Conservation (phyloP, 192 early-diverging fungal genomes). For the Coemansia aciculifera region DNA sequence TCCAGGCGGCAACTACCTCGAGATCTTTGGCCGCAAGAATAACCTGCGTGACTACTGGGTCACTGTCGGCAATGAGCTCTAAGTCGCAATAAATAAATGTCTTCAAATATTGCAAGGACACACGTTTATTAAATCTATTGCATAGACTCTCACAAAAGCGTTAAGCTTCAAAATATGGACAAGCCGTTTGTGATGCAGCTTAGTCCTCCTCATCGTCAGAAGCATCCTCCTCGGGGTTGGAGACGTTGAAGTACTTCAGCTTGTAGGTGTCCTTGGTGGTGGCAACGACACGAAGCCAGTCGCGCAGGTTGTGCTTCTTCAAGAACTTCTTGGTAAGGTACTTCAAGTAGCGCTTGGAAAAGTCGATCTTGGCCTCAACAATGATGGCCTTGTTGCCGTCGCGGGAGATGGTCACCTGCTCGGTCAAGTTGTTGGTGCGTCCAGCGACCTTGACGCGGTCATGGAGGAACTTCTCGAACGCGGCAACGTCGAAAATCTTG, state of each 20-base stretch:
- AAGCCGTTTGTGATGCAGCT: slow-evolving; percentile 12
- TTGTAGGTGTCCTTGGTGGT: slow-evolving; percentile 86
- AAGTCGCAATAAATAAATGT: slow-evolving; percentile 2
- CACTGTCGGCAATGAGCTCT: slow-evolving; percentile 96
- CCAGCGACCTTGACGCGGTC: slow-evolving; percentile 98
- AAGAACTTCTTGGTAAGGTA: slow-evolving; percentile 99
- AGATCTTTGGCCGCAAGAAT: slow-evolving; percentile 96
- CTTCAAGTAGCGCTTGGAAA: slow-evolving; percentile 99
- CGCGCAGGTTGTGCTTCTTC: slow-evolving; percentile 99
- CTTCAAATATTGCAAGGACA: background rate
- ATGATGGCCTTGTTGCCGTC: slow-evolving; percentile 71
- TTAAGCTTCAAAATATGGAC: background rate
- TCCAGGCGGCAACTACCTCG: slow-evolving; percentile 87
- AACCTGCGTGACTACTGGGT: slow-evolving; percentile 96
- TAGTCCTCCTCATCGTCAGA: slow-evolving; percentile 47
- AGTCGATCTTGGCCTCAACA: slow-evolving; percentile 72
- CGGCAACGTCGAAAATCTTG: slow-evolving; percentile 95
- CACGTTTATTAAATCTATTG: background rate
- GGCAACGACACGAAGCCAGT: slow-evolving; percentile 97
- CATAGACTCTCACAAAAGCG: slow-evolving; percentile 2
- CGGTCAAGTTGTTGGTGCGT: slow-evolving; percentile 93
- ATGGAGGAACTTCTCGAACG: slow-evolving; percentile 98
- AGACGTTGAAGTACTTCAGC: slow-evolving; percentile 83
- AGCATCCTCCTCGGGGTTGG: slow-evolving; percentile 46
- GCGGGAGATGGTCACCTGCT: slow-evolving; percentile 82